Percentiles rank a stretch among this genome's conserved stretches.
Evolutionary conservation across 768 basidiomycete genomes (phyloP).

Genomic region (Saitozyma podzolica): DNA sequence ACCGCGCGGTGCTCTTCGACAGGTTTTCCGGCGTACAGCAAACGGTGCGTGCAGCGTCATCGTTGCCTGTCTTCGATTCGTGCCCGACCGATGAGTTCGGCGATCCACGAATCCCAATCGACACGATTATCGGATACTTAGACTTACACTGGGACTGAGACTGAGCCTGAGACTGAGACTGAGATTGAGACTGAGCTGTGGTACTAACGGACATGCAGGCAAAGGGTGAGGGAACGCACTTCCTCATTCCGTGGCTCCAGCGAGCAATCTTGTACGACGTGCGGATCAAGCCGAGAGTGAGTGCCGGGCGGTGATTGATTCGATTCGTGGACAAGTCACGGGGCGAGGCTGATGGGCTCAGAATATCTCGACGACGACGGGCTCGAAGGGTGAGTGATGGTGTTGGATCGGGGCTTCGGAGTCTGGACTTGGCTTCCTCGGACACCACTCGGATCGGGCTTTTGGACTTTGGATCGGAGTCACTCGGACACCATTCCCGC

Average conservation of each 20-base stretch:
- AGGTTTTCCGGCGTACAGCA: slow-evolving; percentile 88
- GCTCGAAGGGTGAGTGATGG: slow-evolving; percentile 67
- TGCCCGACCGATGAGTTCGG: not conserved
- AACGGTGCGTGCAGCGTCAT: slow-evolving; percentile 57
- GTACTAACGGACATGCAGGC: slow-evolving; percentile 59
- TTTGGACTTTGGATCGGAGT: no score
- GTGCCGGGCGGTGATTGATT: slow-evolving; percentile 33
- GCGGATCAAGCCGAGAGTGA: slow-evolving; percentile 89
- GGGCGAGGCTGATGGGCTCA: slow-evolving; percentile 45
- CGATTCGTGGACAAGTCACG: not conserved
- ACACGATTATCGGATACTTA: no score
- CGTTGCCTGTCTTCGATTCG: not conserved
- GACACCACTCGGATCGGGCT: not conserved
- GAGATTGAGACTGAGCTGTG: not conserved
- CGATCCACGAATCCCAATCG: no score
- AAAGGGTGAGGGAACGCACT: slow-evolving; percentile 88
- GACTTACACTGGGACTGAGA: not conserved
- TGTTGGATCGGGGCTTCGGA: not conserved
- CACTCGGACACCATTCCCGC: no score
- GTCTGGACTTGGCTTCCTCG: not conserved
- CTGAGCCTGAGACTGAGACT: not conserved
- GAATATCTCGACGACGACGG: slow-evolving; percentile 99
- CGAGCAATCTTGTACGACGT: slow-evolving; percentile 96
- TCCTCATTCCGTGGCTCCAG: slow-evolving; percentile 93
- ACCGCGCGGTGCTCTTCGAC: slow-evolving; percentile 96